Evolutionary conservation across 495 filamentous ascomycete genomes (phyloP), one percentile per base, ranked within the genome.

Genomic region (Penicillium pulvis): DNA sequence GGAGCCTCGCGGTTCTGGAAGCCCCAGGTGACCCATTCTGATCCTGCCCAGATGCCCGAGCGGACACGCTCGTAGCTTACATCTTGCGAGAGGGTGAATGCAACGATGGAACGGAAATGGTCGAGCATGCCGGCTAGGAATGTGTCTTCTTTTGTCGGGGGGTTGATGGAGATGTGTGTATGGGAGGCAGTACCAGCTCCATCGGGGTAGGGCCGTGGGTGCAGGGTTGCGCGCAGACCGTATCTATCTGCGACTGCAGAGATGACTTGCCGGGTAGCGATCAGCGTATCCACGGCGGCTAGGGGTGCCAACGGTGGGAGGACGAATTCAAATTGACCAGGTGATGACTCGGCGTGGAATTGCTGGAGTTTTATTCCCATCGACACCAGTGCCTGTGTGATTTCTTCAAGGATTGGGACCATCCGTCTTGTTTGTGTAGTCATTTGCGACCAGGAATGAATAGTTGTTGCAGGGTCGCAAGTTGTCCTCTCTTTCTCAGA

Each of bases 311-410:
- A 74, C 0, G 90, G 85, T 0, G 85, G 80, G 0, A 93, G 84
- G 16, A 92, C 78, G 60, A 96, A 89, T 67, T 96, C 92, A 68
- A 87, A 96, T 62, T 96, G 92, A 9, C 90, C 90, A 0, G 81
- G 78, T 0, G 87, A 82, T 53, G 80, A 83, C 65, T 95, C 92
- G 19, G 92, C 71, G 67, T 97, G 92, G 68, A 91, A 87, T 67
- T 91, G 85, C 50, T 89, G 79, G 17, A 92, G 73, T 7, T 82
- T 65, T 54, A 97, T 90, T 14, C 83, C 88, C 52, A 85, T 80
- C 4, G 71, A 66, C 4, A 74, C 77, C 4, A 93, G 77, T 4
- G 78, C 75, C 4, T 77, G 71, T 12, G 80, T 80, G 44, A 90
- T 87, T 31, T 89, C 83, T n/a, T 87, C 81, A 2, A 90, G 68